Evolutionary conservation across 805 yeast species (phyloP), one percentile per base, ranked within the genome.

Genomic region (Spathaspora hagerdaliae): DNA sequence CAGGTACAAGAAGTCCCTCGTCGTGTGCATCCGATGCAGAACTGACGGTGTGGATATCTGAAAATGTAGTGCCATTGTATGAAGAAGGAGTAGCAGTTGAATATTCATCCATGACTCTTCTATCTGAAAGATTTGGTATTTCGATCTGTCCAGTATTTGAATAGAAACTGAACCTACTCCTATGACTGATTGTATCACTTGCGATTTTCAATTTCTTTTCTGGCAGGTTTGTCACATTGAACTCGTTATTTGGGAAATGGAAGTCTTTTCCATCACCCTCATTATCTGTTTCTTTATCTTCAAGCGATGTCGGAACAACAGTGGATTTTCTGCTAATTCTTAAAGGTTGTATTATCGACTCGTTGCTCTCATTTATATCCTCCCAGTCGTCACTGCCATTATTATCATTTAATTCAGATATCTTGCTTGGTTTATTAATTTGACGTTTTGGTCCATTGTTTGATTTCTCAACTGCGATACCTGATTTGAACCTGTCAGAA

Each of bases 91-190:
- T 42, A 19, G 31, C 40, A 2, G 57, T 48, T 2, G 55, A 47
- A 19, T 38, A 45, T 6, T 49, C 44, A 15, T 52, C 52, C 24
- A 49, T 36, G 14, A 51, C 45, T 7, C 50, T 45, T 6, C 45
- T 42, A 36, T 63, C 66, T 29, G 57, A 56, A 26, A 71, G 55
- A 39, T 69, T 68, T 0, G 77, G 76, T 19, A 72, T 72, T 44
- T 70, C 73, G 15, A 72, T 72, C 42, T 68, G 73, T 5, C 74
- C 75, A 12, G 43, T 47, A 24, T 36, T 41, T 7, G 51, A 44
- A 27, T 41, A 45, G 38, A 49, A 54, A 32, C 61, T 57, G 29
- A 42, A 39, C 32, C 55, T 48, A 7, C 59, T 50, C 29, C 41
- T 49, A 9, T 49, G 51, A 1, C 59, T 48, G 42, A 43, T 55